phyloP scores from a whole-genome alignment of 768 basidiomycete genomes.

The Leccinum fibrillosum region DNA sequence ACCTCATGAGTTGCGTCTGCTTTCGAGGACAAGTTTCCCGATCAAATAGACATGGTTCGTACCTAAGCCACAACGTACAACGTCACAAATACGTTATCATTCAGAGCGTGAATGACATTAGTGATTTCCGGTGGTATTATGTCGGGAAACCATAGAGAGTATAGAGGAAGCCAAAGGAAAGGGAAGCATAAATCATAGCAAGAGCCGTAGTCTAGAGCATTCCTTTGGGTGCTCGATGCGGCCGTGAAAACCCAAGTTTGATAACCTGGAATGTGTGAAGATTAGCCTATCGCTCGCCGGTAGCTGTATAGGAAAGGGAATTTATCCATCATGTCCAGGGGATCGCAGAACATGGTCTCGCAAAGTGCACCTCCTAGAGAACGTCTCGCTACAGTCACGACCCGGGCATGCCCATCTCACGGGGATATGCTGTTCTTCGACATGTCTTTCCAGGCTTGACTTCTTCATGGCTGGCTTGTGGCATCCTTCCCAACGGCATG shows the following conservation, averaged over 20 bases:
- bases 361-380: background rate
- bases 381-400: background rate
- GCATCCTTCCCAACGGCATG: too few species aligned
- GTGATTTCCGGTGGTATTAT: background rate
- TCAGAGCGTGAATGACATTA: background rate
- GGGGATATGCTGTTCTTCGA: constrained; percentile 9
- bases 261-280: background rate
- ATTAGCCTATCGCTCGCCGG: background rate
- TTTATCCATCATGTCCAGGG: background rate
- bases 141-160: background rate
- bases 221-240: background rate
- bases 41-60: constrained; percentile 2
- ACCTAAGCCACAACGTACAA: constrained; percentile 3
- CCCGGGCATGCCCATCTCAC: constrained; percentile 10
- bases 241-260: background rate
- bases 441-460: background rate
- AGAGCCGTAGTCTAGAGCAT: background rate
- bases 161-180: background rate
- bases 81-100: background rate
- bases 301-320: background rate
- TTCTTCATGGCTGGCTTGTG: too few species aligned
- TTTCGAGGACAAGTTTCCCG: background rate
- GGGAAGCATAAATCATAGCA: background rate
- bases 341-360: background rate
- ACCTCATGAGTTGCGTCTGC: background rate